phyloP scores from a whole-genome alignment of 257 asterid genomes.

The Solanum gandarillasii region DNA sequence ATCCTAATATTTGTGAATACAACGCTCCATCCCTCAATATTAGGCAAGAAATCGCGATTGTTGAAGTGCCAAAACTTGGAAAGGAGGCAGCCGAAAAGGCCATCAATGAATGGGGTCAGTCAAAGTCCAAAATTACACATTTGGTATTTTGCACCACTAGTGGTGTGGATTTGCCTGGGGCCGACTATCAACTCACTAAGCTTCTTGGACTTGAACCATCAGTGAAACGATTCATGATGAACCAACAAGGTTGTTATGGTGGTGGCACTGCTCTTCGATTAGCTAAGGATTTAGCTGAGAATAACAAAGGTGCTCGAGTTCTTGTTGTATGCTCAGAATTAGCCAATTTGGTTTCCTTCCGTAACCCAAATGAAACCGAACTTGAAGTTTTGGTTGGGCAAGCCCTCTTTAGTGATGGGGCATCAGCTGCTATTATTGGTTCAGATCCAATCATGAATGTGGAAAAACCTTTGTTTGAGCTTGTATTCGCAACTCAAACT shows the following conservation, averaged over 20 bases:
- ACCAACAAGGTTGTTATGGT: slow-evolving; percentile 11
- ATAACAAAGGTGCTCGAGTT: neutral
- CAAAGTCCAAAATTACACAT: neutral
- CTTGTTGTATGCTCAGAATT: neutral
- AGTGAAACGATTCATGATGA: slow-evolving; percentile 7
- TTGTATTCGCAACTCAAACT: neutral
- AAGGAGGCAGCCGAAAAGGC: slow-evolving; percentile 15
- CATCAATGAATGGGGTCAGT: slow-evolving; percentile 1
- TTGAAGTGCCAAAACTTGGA: slow-evolving; percentile 14
- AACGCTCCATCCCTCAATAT: slow-evolving; percentile 5
- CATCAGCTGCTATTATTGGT: slow-evolving; percentile 2
- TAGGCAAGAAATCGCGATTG: slow-evolving; percentile 6
- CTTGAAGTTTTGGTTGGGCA: neutral
- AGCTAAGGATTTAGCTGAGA: neutral
- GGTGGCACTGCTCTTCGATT: neutral
- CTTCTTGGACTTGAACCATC: slow-evolving; percentile 3
- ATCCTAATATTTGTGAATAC: slow-evolving; percentile 1
- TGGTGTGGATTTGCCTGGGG: slow-evolving; percentile 8
- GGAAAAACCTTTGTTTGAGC: slow-evolving; percentile 5
- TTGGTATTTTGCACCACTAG: slow-evolving; percentile 1
- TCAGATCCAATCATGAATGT: neutral
- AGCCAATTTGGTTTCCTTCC: neutral
- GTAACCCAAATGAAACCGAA: slow-evolving; percentile 1
- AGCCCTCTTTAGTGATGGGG: neutral
- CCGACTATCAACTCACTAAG: neutral